Percentiles rank a stretch among this genome's conserved stretches.
Evolutionary conservation across 176 grass and related monocot genomes (phyloP).

Genomic region (Canna indica): DNA sequence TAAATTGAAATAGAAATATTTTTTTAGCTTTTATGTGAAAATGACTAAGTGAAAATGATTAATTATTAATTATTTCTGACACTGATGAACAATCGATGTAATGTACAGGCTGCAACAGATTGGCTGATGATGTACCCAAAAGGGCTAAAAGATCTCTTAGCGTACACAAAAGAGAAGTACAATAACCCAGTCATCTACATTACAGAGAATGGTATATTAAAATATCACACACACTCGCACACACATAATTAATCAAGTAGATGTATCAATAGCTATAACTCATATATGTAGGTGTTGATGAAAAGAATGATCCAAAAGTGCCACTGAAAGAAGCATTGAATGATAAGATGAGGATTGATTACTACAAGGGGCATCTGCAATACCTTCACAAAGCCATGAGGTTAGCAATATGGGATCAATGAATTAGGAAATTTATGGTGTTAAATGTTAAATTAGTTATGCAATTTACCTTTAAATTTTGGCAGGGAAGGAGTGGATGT

Average conservation of each 20-base stretch:
- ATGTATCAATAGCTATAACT: not conserved
- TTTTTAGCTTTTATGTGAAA: too few relatives aligned
- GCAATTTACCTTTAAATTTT: too few relatives aligned
- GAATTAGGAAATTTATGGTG: too few relatives aligned
- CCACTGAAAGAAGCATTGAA: slow-evolving; percentile 31
- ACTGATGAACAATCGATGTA: too few relatives aligned
- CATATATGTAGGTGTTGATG: slow-evolving; percentile 14
- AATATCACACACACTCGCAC: not conserved
- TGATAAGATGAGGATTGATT: slow-evolving; percentile 32
- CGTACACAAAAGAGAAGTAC: slow-evolving; percentile 7
- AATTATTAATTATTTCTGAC: too few relatives aligned
- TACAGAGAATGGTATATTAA: slow-evolving; percentile 1
- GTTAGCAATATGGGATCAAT: too few relatives aligned
- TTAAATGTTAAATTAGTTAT: too few relatives aligned
- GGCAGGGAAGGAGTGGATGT: slow-evolving; percentile 41
- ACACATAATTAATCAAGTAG: not conserved
- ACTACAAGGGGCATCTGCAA: slow-evolving; percentile 35
- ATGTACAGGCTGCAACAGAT: not conserved
- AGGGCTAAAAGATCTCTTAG: not conserved
- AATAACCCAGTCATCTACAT: slow-evolving; percentile 11
- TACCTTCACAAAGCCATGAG: slow-evolving; percentile 34
- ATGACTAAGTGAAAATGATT: too few relatives aligned
- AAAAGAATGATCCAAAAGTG: slow-evolving; percentile 24
- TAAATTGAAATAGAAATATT: too few relatives aligned
- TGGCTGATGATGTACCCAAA: slow-evolving; percentile 1